phyloP scores from a whole-genome alignment of 306 rosid genomes.

The Lathyrus oleraceus region DNA sequence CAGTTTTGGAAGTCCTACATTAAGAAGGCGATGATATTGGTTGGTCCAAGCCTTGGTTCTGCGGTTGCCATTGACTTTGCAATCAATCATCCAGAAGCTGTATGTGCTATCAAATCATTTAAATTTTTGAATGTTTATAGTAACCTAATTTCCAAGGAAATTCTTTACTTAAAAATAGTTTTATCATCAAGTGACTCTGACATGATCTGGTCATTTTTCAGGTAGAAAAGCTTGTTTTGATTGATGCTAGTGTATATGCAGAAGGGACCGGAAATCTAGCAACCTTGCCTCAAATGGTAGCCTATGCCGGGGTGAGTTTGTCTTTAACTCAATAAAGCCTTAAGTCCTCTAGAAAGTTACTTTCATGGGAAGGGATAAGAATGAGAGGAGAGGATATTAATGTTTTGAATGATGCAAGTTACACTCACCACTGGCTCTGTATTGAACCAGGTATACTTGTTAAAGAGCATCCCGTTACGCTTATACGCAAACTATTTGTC shows the following conservation, averaged over 20 bases:
- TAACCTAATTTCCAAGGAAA: background rate
- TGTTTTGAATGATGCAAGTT: constrained; percentile 14
- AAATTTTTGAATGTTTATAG: constrained; percentile 34
- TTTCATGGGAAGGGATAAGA: background rate
- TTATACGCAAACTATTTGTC: constrained; percentile 58
- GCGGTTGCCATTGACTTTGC: constrained; percentile 96
- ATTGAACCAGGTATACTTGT: constrained; percentile 60
- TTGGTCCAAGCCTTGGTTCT: constrained; percentile 98
- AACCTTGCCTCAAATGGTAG: constrained; percentile 60
- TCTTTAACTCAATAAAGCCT: constrained; percentile 12
- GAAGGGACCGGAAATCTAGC: constrained; percentile 80
- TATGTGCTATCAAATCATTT: constrained; percentile 44
- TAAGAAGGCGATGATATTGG: constrained; percentile 73
- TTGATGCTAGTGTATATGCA: constrained; percentile 89
- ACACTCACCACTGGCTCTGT: constrained; percentile 21
- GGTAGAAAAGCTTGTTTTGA: constrained; percentile 88
- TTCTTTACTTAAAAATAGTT: background rate
- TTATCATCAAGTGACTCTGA: constrained; percentile 28
- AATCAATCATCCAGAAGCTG: constrained; percentile 84
- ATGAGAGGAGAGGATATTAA: background rate
- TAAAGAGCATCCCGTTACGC: constrained; percentile 79
- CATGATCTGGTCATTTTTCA: constrained; percentile 46
- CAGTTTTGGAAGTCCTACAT: constrained; percentile 88
- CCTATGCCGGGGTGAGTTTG: constrained; percentile 81
- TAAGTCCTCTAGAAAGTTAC: background rate